A percentile compares a stretch with the other conserved stretches of the same genome.
phyloP scores from a whole-genome alignment of 2,329 filamentous ascomycete genomes.

The Blastomyces emzantsi region DNA sequence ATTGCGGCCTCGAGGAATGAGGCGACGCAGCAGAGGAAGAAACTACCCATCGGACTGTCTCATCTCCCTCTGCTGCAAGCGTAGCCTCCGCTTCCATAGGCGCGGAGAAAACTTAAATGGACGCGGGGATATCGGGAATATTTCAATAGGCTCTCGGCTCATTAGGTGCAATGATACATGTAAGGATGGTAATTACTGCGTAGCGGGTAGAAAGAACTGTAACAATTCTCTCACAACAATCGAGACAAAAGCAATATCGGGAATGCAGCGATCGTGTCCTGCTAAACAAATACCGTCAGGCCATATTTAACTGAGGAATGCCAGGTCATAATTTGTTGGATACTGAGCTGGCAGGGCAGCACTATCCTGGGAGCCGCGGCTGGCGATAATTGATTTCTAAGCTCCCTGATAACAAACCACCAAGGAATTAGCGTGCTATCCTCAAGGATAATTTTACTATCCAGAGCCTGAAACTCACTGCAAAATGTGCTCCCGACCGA shows the following conservation, averaged over 20 bases:
- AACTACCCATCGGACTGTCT: conserved; percentile 1
- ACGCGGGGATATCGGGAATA: not conserved
- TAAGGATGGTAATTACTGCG: not conserved
- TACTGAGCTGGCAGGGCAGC: not conserved
- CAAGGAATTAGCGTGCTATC: not conserved
- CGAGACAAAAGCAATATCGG: not conserved
- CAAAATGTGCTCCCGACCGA: not conserved
- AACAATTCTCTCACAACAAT: not conserved
- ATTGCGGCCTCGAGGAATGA: not conserved
- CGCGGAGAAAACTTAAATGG: not conserved
- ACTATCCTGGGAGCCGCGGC: not conserved
- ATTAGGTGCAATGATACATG: not conserved
- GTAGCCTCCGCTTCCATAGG: conserved; percentile 6
- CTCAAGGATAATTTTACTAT: not conserved
- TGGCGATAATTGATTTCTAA: not conserved
- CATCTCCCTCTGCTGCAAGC: conserved; percentile 1
- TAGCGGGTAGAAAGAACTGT: not conserved
- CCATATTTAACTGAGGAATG: not conserved
- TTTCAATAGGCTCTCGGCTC: not conserved
- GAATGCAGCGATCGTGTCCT: too few species aligned
- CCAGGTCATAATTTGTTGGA: not conserved
- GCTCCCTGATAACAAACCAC: not conserved
- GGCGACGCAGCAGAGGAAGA: not conserved
- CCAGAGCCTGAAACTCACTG: not conserved
- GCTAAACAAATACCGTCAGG: too few species aligned